Evolutionary conservation across 2,329 filamentous ascomycete genomes (phyloP), one percentile per base, ranked within the genome.

Genomic region (Cyanodermella asteris): DNA sequence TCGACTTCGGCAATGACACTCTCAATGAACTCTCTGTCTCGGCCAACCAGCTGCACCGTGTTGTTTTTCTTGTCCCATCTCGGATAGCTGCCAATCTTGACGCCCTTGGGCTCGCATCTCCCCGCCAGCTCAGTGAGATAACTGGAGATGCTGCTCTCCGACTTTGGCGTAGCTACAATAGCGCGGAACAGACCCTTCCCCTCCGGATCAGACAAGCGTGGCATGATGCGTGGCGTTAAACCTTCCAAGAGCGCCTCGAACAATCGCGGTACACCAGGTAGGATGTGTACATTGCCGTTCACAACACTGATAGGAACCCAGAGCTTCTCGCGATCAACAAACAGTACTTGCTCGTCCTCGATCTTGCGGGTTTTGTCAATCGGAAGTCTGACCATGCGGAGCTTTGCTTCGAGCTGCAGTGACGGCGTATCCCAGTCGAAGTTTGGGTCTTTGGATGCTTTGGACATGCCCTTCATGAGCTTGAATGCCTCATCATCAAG

Each of bases 21-120:
- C 44, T 91, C 78, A 43, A 94, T 62, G 37, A 66, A 84, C 13
- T 64, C 70, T 36, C 62, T 56, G 42, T 93, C 75, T 35, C 67
- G 69, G 10, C 59, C 68, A 10, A 93, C 82, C 26, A 97, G 55
- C 7, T 84, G 93, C 23, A 94, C 80, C 0, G 81, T 87, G 48
- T 94, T 94, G 34, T 61, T 61, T 40, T 68, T 67, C 58, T 78
- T 84, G 5, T 75, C 78, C 81, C 82, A 93, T 28, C 80, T 60
- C 18, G 87, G 87, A 49, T 97, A 94, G 48, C 78, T 91, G 23
- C 87, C 87, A 10, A 94, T 80, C 53, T 94, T 94, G 40, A 94
- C 63, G 3, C 80, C 81, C 40, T 64, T 68, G 1, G 67, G 54
- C 44, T 69, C 72, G 13, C 82, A 74, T 45, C 66, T 66, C 15